Percentiles rank a stretch among this genome's conserved stretches.
These are phyloP conservation scores for Limonium bicolor DNA, from an alignment of 148 eudicot species.

Conservation along the genomic window DNA sequence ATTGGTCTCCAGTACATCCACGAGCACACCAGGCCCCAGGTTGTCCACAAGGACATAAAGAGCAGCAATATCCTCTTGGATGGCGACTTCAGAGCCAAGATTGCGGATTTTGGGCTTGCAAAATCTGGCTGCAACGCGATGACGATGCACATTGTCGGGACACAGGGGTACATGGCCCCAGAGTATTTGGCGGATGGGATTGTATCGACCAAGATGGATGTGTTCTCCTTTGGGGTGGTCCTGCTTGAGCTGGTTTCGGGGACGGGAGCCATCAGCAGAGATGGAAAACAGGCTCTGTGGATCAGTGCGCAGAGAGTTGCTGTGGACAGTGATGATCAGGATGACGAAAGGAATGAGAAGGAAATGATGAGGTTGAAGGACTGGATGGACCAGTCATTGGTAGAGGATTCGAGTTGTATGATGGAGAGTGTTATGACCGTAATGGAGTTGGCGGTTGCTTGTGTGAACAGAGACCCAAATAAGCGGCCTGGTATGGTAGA, in stretches of 20 bases:
- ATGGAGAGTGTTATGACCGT: slow-evolving; percentile 41
- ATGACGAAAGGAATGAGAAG: slow-evolving; percentile 22
- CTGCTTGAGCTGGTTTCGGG: slow-evolving; percentile 72
- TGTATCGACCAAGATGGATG: slow-evolving; percentile 77
- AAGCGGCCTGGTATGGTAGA: slow-evolving; percentile 82
- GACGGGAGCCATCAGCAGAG: slow-evolving; percentile 46
- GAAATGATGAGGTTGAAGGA: slow-evolving; percentile 23
- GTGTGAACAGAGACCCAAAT: slow-evolving; percentile 46
- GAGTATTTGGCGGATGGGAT: slow-evolving; percentile 75
- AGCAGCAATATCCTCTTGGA: slow-evolving; percentile 80
- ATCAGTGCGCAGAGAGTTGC: slow-evolving; percentile 15
- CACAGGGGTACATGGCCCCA: slow-evolving; percentile 94
- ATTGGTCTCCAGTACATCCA: slow-evolving; percentile 91
- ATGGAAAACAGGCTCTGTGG: slow-evolving; percentile 57
- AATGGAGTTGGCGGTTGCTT: slow-evolving; percentile 53
- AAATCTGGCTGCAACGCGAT: slow-evolving; percentile 89
- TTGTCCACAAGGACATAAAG: slow-evolving; percentile 93
- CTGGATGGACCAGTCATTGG: slow-evolving; percentile 40
- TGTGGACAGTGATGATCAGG: no score
- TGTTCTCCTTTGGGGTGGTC: slow-evolving; percentile 78
- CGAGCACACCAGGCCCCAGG: slow-evolving; percentile 77
- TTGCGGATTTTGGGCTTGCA: slow-evolving; percentile 87
- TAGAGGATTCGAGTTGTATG: slow-evolving; percentile 22
- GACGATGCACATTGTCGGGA: slow-evolving; percentile 88
- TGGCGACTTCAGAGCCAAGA: slow-evolving; percentile 63